Percentiles rank a stretch among this genome's conserved stretches.
Conservation (phyloP, 2,329 filamentous ascomycete species). For the Diaporthe citriasiana region DNA sequence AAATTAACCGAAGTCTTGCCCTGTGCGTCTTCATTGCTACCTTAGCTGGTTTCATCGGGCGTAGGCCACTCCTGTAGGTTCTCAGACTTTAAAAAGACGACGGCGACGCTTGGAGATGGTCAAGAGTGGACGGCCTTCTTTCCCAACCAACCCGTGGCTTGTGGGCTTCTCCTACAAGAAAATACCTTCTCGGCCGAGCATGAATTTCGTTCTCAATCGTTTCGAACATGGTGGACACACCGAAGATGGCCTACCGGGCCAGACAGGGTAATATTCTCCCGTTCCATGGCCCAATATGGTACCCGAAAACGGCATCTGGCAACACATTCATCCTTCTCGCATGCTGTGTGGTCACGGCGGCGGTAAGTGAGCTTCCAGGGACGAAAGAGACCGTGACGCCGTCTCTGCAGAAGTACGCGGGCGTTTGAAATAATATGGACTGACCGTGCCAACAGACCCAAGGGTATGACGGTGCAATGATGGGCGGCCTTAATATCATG, state of each 20-base stretch:
- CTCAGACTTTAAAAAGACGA: neutral
- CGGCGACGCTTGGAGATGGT: neutral
- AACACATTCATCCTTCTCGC: slow-evolving; percentile 32
- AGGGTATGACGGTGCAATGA: slow-evolving; percentile 37
- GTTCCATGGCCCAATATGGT: slow-evolving; percentile 23
- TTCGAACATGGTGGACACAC: slow-evolving; percentile 8
- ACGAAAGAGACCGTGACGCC: neutral
- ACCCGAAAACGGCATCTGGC: slow-evolving; percentile 2
- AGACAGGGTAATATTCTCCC: slow-evolving; percentile 32
- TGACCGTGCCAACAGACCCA: slow-evolving; percentile 4
- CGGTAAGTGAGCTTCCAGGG: slow-evolving; percentile 7
- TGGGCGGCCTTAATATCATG: slow-evolving; percentile 67
- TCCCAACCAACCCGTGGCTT: neutral
- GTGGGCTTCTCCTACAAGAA: neutral
- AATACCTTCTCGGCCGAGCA: neutral
- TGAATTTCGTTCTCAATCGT: neutral
- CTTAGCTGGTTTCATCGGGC: neutral
- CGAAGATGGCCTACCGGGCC: neutral
- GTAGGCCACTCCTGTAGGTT: neutral
- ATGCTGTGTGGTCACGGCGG: slow-evolving; percentile 35
- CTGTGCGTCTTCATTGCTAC: slow-evolving; percentile 14
- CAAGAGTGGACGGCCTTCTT: too few species aligned
- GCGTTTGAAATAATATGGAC: neutral
- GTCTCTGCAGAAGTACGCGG: neutral
- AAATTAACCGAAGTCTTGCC: neutral